Evolutionary conservation across 2,329 filamentous ascomycete species (phyloP), one percentile per base, ranked within the genome.

Genomic region (Mollisiaceae sp.): DNA sequence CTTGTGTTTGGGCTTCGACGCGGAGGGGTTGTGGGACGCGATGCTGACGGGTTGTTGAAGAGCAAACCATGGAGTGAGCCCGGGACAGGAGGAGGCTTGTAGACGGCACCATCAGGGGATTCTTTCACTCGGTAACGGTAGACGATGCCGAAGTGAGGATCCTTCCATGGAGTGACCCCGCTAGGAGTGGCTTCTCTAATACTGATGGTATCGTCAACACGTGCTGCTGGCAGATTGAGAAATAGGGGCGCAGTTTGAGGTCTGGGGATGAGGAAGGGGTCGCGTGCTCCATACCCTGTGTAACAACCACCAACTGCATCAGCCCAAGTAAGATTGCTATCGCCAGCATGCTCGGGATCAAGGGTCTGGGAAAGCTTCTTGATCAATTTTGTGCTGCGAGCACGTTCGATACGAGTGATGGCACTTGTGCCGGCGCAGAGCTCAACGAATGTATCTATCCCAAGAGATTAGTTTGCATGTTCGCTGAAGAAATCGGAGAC

Each of bases 101-200:
- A 22, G 32, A 32, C 24, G n/a, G 35, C 14, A 1, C 12, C 20
- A 2, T n/a, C n/a, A 9, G 57, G 54, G 12, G 43, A n/a, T 41
- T 50, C 32, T 22, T 45, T 39, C 2, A 58, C 24, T 43, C 64
- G 39, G 41, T 68, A 69, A 22, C 59, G 55, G 39, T 64, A 69
- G n/a, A 35, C 65, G 39, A 69, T 62, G 8, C 68, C 68, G 47
- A 66, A 63, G n/a, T 63, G 62, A 12, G 64, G 64, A 24, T 61
- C 54, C 20, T 61, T 52, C 65, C 65, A 69, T 20, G 68, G 68
- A 22, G 45, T 56, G 2, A 45, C 41, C 41, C 36, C 11, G 15
- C 27, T 35, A 38, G n/a, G 58, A 8, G 18, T 20, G 20, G 38
- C 36, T 22, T 59, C 57, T 59, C 57, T 43, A 15, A 60, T 15